These are phyloP conservation scores for Hyaloperonospora arabidopsidis DNA, from an alignment of 352 stramenopile species.

Conservation along the genomic window DNA sequence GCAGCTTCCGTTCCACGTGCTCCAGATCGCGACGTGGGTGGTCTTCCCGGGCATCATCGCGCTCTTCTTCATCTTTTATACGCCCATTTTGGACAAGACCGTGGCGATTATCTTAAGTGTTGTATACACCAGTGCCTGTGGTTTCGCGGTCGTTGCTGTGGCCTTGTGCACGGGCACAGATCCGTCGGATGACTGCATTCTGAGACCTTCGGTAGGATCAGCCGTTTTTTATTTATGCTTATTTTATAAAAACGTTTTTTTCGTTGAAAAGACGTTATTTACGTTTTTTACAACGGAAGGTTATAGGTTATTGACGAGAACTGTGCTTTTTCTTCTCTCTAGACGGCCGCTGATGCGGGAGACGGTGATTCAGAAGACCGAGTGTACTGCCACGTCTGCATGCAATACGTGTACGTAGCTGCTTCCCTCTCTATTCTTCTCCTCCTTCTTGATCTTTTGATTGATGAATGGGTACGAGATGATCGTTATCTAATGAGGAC, in stretches of 20 bases:
- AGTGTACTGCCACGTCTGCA: constrained; percentile 85
- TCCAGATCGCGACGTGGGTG: constrained; percentile 78
- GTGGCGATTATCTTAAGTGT: constrained; percentile 43
- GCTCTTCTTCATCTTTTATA: constrained; percentile 80
- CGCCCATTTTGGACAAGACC: constrained; percentile 48
- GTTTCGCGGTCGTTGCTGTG: constrained; percentile 50
- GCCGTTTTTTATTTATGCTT: background rate
- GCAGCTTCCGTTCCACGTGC: constrained; percentile 71
- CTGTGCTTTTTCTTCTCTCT: no score
- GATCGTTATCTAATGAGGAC: constrained; percentile 1
- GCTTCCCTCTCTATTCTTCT: no score
- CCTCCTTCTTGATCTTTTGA: background rate
- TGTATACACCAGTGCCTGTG: constrained; percentile 44
- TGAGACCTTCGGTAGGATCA: constrained; percentile 43
- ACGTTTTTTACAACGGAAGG: no score
- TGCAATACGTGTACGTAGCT: constrained; percentile 82
- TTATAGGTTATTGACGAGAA: no score
- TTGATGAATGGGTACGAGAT: background rate
- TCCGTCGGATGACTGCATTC: constrained; percentile 69
- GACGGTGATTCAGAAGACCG: constrained; percentile 36
- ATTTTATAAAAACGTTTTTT: no score
- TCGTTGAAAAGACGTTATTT: no score
- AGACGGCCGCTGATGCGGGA: constrained; percentile 28
- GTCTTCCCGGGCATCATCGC: constrained; percentile 72
- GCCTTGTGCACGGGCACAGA: constrained; percentile 60